A percentile compares a stretch with the other conserved stretches of the same genome.
phyloP scores from a whole-genome alignment of 139 green algal species.

The Spirogloea muscicola region DNA sequence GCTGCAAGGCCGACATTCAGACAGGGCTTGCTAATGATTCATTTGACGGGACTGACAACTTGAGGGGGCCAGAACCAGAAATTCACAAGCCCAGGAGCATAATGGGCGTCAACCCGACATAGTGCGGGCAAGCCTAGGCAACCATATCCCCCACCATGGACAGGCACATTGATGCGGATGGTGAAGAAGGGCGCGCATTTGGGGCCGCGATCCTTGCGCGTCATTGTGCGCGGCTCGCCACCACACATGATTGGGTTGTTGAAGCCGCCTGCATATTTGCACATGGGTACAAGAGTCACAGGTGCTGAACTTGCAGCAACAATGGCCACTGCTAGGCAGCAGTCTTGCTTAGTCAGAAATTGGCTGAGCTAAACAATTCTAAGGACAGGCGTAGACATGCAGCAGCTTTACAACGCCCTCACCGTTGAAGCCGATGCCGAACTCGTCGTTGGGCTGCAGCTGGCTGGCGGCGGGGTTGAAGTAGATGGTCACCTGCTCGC shows the following conservation, averaged over 20 bases:
- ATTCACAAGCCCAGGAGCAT: no score
- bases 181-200: slow-evolving; percentile 43
- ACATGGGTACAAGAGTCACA: background rate
- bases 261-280: slow-evolving; percentile 27
- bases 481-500: slow-evolving; percentile 33
- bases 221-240: slow-evolving; percentile 44
- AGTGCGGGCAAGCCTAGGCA: no score
- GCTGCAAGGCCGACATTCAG: slow-evolving; percentile 8
- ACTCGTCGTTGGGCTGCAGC: slow-evolving; percentile 12
- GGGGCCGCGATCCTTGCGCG: slow-evolving; percentile 41
- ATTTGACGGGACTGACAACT: no score
- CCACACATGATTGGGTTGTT: slow-evolving; percentile 53
- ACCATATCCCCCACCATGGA: slow-evolving; percentile 38
- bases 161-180: slow-evolving; percentile 52
- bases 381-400: background rate
- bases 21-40: no score
- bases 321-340: no score
- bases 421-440: slow-evolving; percentile 33
- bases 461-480: slow-evolving; percentile 34
- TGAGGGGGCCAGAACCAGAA: no score
- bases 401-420: no score
- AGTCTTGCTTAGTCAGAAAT: no score
- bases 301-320: background rate
- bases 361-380: background rate
- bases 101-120: no score